Percentiles rank a stretch among this genome's conserved stretches.
Conservation (phyloP, 495 filamentous ascomycete genomes). For the Collariella sp. region DNA sequence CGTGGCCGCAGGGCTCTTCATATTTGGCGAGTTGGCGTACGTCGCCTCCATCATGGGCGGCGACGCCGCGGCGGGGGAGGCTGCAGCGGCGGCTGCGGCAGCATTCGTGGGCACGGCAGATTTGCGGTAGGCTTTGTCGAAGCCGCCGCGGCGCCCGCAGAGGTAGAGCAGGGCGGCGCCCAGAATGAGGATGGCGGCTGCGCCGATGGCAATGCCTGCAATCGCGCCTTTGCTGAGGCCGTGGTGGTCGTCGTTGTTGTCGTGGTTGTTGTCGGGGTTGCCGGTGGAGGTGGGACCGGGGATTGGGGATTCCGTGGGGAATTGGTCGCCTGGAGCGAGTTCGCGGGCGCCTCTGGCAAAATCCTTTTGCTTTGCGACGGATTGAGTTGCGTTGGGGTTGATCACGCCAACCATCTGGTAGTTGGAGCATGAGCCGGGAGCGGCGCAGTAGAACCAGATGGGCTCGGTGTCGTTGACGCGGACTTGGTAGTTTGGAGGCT, state of each 20-base stretch:
- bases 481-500: conserved; percentile 43
- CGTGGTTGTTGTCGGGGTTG: not conserved
- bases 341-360: conserved; percentile 25
- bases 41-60: conserved; percentile 18
- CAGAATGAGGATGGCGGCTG: conserved; percentile 30
- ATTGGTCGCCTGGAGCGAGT: conserved; percentile 33
- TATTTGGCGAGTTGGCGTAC: conserved; percentile 12
- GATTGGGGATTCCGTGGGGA: conserved; percentile 22
- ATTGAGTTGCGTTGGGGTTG: conserved; percentile 33
- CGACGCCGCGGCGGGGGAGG: not conserved
- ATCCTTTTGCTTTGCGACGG: conserved; percentile 24
- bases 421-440: conserved; percentile 34
- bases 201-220: conserved; percentile 42
- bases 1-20: conserved; percentile 25
- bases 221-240: conserved; percentile 34
- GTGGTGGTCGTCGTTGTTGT: not conserved
- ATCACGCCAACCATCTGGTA: conserved; percentile 43
- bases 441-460: conserved; percentile 55
- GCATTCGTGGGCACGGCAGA: not conserved
- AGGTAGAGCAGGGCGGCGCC: conserved; percentile 33
- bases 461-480: conserved; percentile 49
- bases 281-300: conserved; percentile 8
- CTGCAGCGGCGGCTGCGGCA: not conserved
- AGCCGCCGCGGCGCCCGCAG: conserved; percentile 33
- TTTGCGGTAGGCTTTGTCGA: conserved; percentile 27